A percentile compares a stretch with the other conserved stretches of the same genome.
Conservation (phyloP, 2,329 filamentous ascomycete species). For the Calonectria henricotiae region DNA sequence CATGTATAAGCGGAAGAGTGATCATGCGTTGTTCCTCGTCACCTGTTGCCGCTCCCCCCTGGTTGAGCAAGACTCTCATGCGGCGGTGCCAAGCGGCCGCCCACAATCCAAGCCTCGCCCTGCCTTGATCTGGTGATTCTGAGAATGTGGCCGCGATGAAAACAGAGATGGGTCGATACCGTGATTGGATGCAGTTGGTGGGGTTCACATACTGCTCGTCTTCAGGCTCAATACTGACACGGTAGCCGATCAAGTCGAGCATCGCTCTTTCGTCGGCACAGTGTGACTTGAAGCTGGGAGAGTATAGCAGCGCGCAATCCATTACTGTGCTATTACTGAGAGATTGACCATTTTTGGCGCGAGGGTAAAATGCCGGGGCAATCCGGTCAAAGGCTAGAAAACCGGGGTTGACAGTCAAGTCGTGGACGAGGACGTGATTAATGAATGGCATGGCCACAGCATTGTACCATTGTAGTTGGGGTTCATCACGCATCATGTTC, state of each 20-base stretch:
- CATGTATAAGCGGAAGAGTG: conserved; percentile 3
- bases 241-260: conserved; percentile 19
- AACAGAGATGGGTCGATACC: neutral
- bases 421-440: neutral
- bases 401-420: conserved; percentile 3
- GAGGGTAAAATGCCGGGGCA: conserved; percentile 5
- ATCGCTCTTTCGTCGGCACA: neutral
- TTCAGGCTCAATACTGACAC: conserved; percentile 2
- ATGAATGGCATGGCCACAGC: neutral
- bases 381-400: conserved; percentile 1
- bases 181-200: conserved; percentile 4
- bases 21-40: neutral
- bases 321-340: conserved; percentile 6
- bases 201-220: conserved; percentile 12
- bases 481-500: conserved; percentile 2
- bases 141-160: conserved; percentile 8
- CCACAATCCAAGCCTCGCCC: conserved; percentile 8
- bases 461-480: neutral
- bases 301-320: conserved; percentile 12
- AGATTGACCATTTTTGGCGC: neutral
- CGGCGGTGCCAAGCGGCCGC: conserved; percentile 15
- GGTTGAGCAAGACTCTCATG: conserved; percentile 1
- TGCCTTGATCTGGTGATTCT: conserved; percentile 1
- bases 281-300: conserved; percentile 15
- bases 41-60: neutral